phyloP scores from a whole-genome alignment of 148 eudicot species.

The Camellia japonica region DNA sequence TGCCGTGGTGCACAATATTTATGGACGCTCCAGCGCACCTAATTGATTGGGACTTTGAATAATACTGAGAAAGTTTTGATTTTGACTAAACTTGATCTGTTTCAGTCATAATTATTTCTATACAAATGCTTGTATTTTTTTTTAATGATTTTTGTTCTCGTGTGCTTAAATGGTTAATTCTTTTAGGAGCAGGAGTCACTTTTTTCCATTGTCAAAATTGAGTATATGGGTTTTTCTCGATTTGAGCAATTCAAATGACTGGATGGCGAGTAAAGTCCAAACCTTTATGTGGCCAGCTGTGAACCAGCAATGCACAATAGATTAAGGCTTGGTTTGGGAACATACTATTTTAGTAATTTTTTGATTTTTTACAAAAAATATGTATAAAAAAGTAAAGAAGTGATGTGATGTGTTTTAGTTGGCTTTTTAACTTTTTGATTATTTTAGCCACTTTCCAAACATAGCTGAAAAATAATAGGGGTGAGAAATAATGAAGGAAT shows the following conservation, averaged over 20 bases:
- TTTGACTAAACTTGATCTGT: background rate
- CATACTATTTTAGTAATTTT: no score
- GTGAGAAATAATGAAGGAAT: no score
- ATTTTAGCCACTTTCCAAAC: no score
- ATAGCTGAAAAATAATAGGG: no score
- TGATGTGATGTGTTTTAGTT: no score
- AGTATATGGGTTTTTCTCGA: slow-evolving; percentile 52
- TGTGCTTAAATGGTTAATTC: background rate
- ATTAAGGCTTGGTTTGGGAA: no score
- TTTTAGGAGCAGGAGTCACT: background rate
- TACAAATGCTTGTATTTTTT: background rate
- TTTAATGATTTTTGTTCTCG: background rate
- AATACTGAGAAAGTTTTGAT: no score
- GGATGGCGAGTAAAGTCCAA: slow-evolving; percentile 34
- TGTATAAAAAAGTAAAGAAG: no score
- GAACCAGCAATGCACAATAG: slow-evolving; percentile 50
- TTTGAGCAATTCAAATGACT: slow-evolving; percentile 61
- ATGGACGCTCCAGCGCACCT: background rate
- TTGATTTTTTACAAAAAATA: no score
- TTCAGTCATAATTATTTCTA: background rate
- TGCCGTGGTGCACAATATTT: background rate
- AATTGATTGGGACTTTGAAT: background rate
- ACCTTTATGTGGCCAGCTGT: slow-evolving; percentile 89
- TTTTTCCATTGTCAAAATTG: background rate
- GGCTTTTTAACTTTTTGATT: no score